Percentiles rank a stretch among this genome's conserved stretches.
Evolutionary conservation across 2,329 filamentous ascomycete genomes (phyloP).

Genomic region (Aspergillus novoparasiticus): DNA sequence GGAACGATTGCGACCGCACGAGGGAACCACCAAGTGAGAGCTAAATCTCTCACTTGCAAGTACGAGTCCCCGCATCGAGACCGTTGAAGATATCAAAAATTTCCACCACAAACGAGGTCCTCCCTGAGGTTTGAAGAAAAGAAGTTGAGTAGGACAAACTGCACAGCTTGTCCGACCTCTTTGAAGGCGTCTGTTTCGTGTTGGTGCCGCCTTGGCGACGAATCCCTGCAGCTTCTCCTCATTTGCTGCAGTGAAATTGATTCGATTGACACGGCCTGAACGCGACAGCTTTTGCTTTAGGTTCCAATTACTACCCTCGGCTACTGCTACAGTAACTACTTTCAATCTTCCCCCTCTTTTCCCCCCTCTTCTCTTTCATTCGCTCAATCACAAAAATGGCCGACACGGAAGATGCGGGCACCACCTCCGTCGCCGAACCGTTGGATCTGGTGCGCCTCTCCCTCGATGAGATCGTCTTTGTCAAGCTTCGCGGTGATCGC

Average conservation of each 20-base stretch:
- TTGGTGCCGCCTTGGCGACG: constrained; percentile 4
- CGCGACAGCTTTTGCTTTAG: not conserved
- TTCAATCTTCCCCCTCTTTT: not conserved
- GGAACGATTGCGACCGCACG: constrained; percentile 24
- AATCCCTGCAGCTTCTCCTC: constrained; percentile 13
- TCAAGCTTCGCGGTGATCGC: constrained; percentile 92
- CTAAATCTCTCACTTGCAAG: constrained; percentile 29
- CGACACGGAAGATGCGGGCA: constrained; percentile 73
- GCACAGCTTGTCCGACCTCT: not conserved
- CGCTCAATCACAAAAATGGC: constrained; percentile 62
- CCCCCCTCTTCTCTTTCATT: constrained; percentile 2
- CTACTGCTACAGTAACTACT: not conserved
- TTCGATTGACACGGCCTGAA: constrained; percentile 2
- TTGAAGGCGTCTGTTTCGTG: not conserved
- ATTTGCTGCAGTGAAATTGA: constrained; percentile 6
- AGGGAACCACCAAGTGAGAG: constrained; percentile 29
- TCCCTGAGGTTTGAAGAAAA: not conserved
- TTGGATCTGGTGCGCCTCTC: constrained; percentile 94
- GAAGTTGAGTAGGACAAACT: not conserved
- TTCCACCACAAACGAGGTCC: not conserved
- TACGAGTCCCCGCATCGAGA: constrained; percentile 26
- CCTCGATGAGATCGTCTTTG: constrained; percentile 93
- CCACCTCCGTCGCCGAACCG: constrained; percentile 78
- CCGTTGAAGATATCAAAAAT: not conserved
- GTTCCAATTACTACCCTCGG: not conserved